Percentiles rank a stretch among this genome's conserved stretches.
These are phyloP conservation scores for Thuidium tamariscinum DNA, from an alignment of 225 moss, liverwort and hornwort species.

Conservation along the genomic window DNA sequence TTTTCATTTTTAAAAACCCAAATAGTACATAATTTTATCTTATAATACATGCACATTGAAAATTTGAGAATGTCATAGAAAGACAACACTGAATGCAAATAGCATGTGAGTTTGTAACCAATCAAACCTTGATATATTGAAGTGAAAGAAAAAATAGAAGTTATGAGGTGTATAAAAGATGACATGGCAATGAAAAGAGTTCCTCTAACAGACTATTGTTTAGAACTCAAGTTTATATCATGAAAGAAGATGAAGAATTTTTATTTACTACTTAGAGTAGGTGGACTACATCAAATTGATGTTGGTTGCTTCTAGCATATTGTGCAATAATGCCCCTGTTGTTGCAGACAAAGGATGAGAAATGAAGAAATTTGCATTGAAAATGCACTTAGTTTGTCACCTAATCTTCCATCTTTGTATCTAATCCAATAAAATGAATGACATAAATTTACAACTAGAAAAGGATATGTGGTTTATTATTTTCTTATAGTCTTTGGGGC, in stretches of 20 bases:
- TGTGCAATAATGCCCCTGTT: accelerated
- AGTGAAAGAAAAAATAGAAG: neutral
- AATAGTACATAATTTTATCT: neutral
- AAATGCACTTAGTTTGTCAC: neutral
- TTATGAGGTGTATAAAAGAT: neutral
- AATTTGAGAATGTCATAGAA: accelerated
- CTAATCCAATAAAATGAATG: neutral
- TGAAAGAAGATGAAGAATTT: accelerated
- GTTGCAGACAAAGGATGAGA: neutral
- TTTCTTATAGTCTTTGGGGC: neutral
- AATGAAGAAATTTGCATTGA: neutral
- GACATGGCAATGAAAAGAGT: neutral
- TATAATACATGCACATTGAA: neutral
- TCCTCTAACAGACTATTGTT: neutral
- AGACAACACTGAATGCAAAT: neutral
- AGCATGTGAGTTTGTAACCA: neutral
- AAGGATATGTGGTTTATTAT: accelerated
- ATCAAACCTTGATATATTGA: neutral
- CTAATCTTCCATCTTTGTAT: neutral
- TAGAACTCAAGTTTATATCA: neutral
- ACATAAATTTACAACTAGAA: neutral
- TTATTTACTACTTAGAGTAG: neutral
- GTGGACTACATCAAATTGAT: neutral
- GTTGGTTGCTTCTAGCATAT: too few relatives aligned
- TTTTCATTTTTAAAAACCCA: neutral